A percentile compares a stretch with the other conserved stretches of the same genome.
These are phyloP conservation scores for Erythrobasidium hasegawianum DNA, from an alignment of 1,284 basidiomycete species.

Conservation along the genomic window DNA sequence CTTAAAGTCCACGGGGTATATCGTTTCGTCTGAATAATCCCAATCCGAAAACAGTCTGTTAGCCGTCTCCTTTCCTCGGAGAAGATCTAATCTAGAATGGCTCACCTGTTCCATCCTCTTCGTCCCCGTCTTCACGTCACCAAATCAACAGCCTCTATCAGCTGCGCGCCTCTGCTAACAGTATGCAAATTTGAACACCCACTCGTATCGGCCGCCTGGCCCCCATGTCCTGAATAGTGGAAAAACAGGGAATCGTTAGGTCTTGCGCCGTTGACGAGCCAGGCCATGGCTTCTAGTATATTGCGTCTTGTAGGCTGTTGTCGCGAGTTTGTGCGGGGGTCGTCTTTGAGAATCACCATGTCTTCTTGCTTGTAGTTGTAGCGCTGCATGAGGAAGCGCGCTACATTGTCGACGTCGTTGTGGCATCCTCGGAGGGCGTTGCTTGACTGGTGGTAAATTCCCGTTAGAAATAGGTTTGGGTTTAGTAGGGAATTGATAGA, in stretches of 20 bases:
- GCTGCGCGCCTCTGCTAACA: no score
- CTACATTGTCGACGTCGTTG: constrained; percentile 61
- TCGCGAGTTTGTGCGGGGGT: constrained; percentile 53
- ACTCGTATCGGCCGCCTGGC: constrained; percentile 62
- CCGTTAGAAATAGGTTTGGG: no score
- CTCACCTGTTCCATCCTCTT: constrained; percentile 53
- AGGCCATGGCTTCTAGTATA: constrained; percentile 61
- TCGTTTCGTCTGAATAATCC: constrained; percentile 55
- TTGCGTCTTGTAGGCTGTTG: constrained; percentile 67
- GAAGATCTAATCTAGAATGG: no score
- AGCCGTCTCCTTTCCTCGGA: no score
- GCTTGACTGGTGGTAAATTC: constrained; percentile 64
- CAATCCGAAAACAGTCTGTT: background rate
- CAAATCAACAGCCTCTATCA: no score
- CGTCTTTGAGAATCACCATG: constrained; percentile 82
- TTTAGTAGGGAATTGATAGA: no score
- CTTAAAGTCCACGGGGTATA: constrained; percentile 79
- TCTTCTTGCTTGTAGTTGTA: constrained; percentile 69
- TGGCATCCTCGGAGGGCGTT: constrained; percentile 73
- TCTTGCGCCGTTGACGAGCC: constrained; percentile 74
- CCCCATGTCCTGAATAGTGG: constrained; percentile 79
- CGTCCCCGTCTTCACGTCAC: constrained; percentile 51
- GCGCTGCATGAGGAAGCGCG: constrained; percentile 49
- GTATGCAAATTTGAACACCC: no score
- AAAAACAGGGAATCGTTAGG: constrained; percentile 87